Base-by-base conservation (phyloP, 768 basidiomycete species). In the Mycena vulgaris region DNA sequence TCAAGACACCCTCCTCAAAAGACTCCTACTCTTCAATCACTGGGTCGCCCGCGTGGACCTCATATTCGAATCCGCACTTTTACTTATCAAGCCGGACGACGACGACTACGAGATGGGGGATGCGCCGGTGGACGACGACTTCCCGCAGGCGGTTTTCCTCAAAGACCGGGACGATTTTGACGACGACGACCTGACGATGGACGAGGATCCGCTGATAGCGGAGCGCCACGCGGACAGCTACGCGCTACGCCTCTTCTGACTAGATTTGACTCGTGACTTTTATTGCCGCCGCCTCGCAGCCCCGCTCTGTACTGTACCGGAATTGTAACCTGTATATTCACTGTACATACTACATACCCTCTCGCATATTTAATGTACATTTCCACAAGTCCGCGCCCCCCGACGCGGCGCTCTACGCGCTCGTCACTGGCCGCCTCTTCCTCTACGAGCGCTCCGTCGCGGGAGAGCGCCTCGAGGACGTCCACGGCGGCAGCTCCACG, bases 11-110 rank as follows among this genome's bases (percentile, higher is more conserved):
- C 68, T 73, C 45, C 47, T 45, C 51, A 73, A 73, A 31, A 68
- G 72, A 28, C 65, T 73, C 4, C 52, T 73, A 68, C 78, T 79
- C 53, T 77, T 88, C 45, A 70, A 85, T 35, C 79, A 78, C 13
- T 77, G 86, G 55, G 85, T 78, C 17, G 80, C 81, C 65, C 66
- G 78, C 64, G 64, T 78, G 51, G 84, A 88, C 23, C 75, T 82
- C 11, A 83, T 85, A 5, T 85, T 88, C 74, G 88, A 89, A 76
- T 70, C 87, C 48, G 85, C 85, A 1, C 84, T 87, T 83, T 37
- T 48, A 10, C 39, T 51, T 17, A 16, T 62, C 47, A 9, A 30
- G 37, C 80, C 85, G 66, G 81, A 82, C 57, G 73, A 70, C 55
- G 63, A 63, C 31, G 63, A 70, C 64, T 68, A 62, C 16, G 75